A percentile compares a stretch with the other conserved stretches of the same genome.
These are phyloP conservation scores for Cynanchum wilfordii DNA, from an alignment of 257 asterid genomes.

Conservation along the genomic window DNA sequence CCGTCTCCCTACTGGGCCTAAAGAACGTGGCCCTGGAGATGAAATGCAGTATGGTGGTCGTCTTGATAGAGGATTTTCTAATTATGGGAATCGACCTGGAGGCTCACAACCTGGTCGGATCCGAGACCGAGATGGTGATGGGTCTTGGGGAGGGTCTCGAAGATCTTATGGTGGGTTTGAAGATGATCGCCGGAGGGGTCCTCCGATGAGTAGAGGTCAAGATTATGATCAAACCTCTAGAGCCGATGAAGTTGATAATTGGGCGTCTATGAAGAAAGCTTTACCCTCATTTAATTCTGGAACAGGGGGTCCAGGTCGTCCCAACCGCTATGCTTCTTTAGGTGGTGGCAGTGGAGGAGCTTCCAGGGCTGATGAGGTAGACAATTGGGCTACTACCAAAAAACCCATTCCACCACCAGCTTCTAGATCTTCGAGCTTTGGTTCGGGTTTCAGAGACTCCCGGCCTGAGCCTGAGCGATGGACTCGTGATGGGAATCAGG, in stretches of 20 bases:
- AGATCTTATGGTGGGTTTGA: conserved; percentile 61
- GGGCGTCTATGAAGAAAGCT: conserved; percentile 74
- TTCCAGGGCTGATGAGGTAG: conserved; percentile 88
- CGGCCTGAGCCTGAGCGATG: conserved; percentile 69
- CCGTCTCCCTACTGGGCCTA: conserved; percentile 86
- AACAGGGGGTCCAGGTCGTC: conserved; percentile 22
- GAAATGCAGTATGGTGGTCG: conserved; percentile 69
- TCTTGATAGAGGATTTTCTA: conserved; percentile 81
- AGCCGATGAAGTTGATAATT: conserved; percentile 84
- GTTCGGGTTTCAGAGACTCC: conserved; percentile 40
- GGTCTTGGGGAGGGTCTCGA: conserved; percentile 46
- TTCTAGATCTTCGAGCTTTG: conserved; percentile 39
- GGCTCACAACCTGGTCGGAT: conserved; percentile 29
- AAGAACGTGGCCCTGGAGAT: conserved; percentile 62
- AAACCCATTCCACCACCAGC: conserved; percentile 41
- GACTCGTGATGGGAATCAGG: conserved; percentile 48
- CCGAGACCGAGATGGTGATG: conserved; percentile 28
- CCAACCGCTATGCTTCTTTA: conserved; percentile 50
- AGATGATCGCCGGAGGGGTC: conserved; percentile 50
- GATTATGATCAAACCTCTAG: conserved; percentile 71
- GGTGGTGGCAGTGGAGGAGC: conserved; percentile 56
- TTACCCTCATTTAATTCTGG: conserved; percentile 32
- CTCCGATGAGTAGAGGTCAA: conserved; percentile 42
- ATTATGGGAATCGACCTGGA: conserved; percentile 47
- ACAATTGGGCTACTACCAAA: conserved; percentile 69